Base-by-base conservation (phyloP, 208 protist species). In the Trypanosoma grayi region DNA sequence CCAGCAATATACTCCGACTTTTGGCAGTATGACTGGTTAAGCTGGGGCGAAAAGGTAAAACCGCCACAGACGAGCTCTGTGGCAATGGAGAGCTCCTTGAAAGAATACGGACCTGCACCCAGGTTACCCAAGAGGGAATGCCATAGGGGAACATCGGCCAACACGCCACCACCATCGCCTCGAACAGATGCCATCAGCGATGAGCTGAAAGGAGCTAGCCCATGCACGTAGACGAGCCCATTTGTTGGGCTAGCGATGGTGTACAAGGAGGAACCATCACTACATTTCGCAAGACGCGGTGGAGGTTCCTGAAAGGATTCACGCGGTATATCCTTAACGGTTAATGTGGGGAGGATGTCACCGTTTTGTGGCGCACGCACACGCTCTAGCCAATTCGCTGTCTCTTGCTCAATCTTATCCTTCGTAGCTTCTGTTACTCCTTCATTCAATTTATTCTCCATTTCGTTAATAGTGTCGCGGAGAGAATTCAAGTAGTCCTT, bases 211-310 rank as follows among this genome's bases (percentile, higher is more conserved):
- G 90, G 92, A 13, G 87, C 73, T 39, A 97, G 73, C 1, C 83
- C 87, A 62, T 94, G 83, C 56, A 95, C 87, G 75, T 97, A 97
- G 41, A 94, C 87, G 27, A 97, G 70, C 9, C 89, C 87, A 70
- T 96, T 96, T 18, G 90, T 96, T 6, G 83, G 77, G 43, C 70
- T 81, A 7, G 69, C 27, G 39, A 96, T 85, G 6, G 81, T 91
- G 63, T 83, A 80, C 7, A 84, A 28, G 59, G 66, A 44, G 24
- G 56, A 57, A 50, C 51, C 50, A 10, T 50, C 47, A 13, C 45
- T 55, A 36, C 56, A 47, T 9, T 39, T 20, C 39, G 22, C 44
- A 16, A 40, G 75, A 18, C 52, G 47, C 39, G 89, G 85, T 40
- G 62, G n/a, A 37, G 89, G 87, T 73, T 97, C 88, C 27, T 72